phyloP scores from a whole-genome alignment of 1,284 basidiomycete species.

The Pseudozyma pruni region DNA sequence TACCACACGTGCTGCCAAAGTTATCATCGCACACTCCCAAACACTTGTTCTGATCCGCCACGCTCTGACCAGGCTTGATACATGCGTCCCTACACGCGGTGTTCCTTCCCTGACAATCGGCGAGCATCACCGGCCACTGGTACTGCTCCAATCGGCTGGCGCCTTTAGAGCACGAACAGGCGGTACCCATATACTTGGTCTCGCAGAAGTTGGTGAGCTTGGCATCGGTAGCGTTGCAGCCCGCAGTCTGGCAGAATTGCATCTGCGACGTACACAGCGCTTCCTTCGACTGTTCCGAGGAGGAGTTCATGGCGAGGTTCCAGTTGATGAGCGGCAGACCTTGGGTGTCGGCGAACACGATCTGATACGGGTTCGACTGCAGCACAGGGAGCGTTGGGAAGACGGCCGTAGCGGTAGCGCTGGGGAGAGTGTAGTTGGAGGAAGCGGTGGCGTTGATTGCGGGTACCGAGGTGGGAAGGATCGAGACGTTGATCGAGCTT shows the following conservation, averaged over 20 bases:
- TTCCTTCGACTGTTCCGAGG: slow-evolving; percentile 19
- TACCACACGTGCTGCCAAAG: slow-evolving; percentile 56
- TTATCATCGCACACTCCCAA: slow-evolving; percentile 46
- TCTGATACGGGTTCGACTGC: slow-evolving; percentile 43
- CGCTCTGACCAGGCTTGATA: slow-evolving; percentile 44
- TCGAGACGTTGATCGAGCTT: slow-evolving; percentile 31
- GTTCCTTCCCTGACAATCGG: slow-evolving; percentile 59
- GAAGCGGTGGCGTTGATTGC: slow-evolving; percentile 31
- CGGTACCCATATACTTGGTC: slow-evolving; percentile 51
- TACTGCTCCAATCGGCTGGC: slow-evolving; percentile 56
- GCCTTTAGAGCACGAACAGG: slow-evolving; percentile 58
- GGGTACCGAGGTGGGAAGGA: slow-evolving; percentile 29
- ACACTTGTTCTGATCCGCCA: slow-evolving; percentile 49
- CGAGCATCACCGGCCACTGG: slow-evolving; percentile 64
- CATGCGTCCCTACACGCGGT: slow-evolving; percentile 56
- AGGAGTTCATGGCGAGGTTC: slow-evolving; percentile 39
- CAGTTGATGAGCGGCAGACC: slow-evolving; percentile 38
- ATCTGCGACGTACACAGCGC: slow-evolving; percentile 57
- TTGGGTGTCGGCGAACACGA: slow-evolving; percentile 40
- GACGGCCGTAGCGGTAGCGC: slow-evolving; percentile 41
- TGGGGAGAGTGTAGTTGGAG: slow-evolving; percentile 56
- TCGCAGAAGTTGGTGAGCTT: slow-evolving; percentile 64
- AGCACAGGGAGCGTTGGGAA: slow-evolving; percentile 33
- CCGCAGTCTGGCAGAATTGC: slow-evolving; percentile 57
- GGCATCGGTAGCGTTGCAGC: slow-evolving; percentile 47